Conservation (phyloP, 768 basidiomycete genomes). For the Termitomyces sp. region DNA sequence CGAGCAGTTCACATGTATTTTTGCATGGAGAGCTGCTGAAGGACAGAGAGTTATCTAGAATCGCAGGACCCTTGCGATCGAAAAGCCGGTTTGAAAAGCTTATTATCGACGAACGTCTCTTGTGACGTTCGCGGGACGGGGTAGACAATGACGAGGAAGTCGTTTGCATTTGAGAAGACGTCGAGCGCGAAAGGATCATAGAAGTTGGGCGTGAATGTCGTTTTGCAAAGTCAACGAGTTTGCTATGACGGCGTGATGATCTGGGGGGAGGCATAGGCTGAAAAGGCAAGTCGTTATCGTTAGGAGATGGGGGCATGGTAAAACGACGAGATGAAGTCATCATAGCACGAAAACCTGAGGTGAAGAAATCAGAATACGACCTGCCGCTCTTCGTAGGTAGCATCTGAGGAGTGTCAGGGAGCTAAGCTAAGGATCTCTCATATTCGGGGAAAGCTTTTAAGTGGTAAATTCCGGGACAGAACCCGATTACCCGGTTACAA, state of each 20-base stretch:
- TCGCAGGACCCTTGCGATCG: slow-evolving; percentile 21
- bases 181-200: slow-evolving; percentile 18
- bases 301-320: neutral
- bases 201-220: slow-evolving; percentile 22
- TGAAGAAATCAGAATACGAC: slow-evolving; percentile 43
- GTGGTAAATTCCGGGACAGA: neutral
- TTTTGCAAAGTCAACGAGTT: slow-evolving; percentile 13
- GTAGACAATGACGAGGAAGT: slow-evolving; percentile 3
- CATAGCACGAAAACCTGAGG: slow-evolving; percentile 38
- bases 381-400: slow-evolving; percentile 17
- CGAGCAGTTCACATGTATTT: slow-evolving; percentile 10
- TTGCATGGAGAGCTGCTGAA: slow-evolving; percentile 15
- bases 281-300: neutral
- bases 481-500: neutral
- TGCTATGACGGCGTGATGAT: slow-evolving; percentile 10
- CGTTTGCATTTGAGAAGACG: slow-evolving; percentile 2
- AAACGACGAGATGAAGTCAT: slow-evolving; percentile 11
- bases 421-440: slow-evolving; percentile 6
- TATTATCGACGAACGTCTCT: slow-evolving; percentile 27
- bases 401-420: slow-evolving; percentile 9
- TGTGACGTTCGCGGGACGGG: slow-evolving; percentile 5
- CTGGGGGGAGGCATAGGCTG: neutral
- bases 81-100: slow-evolving; percentile 29
- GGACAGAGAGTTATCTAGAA: slow-evolving; percentile 17
- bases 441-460: slow-evolving; percentile 2